Conservation (phyloP, 495 filamentous ascomycete genomes). For the Pseudevernia furfuracea region DNA sequence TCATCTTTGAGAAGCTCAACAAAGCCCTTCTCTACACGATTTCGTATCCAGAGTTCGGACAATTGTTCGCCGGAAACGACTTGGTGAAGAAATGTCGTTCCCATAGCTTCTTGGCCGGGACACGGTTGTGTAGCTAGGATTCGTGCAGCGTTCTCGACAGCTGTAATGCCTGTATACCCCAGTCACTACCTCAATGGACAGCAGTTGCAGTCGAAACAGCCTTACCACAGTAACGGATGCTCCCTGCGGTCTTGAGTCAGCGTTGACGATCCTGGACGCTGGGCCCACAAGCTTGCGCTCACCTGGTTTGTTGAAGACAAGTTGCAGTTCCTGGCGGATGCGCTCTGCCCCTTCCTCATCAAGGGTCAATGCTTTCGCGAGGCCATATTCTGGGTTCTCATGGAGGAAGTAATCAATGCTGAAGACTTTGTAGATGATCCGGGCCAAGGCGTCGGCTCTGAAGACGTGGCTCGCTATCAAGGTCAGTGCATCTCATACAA, state of each 20-base stretch:
- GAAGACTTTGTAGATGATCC: slow-evolving; percentile 4
- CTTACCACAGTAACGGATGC: slow-evolving; percentile 12
- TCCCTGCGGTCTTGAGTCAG: background rate
- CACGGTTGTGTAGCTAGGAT: background rate
- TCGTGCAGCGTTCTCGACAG: background rate
- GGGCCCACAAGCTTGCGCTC: background rate
- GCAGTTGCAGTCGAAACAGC: background rate
- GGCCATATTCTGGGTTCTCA: background rate
- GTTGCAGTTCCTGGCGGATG: background rate
- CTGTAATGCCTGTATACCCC: slow-evolving; percentile 2
- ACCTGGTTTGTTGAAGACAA: slow-evolving; percentile 10
- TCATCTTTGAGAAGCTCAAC: background rate
- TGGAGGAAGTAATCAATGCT: background rate
- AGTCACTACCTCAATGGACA: background rate
- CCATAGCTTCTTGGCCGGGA: background rate
- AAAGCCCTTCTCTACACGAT: background rate
- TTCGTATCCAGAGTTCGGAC: slow-evolving; percentile 7
- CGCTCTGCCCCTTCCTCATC: background rate
- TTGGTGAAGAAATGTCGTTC: background rate
- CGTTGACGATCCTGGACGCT: too few species aligned
- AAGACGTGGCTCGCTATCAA: slow-evolving; percentile 6
- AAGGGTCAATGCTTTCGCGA: background rate
- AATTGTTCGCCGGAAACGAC: slow-evolving; percentile 6
- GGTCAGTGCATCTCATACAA: background rate
- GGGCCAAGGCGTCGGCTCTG: background rate